Base-by-base conservation (phyloP, 805 yeast genomes). In the Sungouiella thailandica region DNA sequence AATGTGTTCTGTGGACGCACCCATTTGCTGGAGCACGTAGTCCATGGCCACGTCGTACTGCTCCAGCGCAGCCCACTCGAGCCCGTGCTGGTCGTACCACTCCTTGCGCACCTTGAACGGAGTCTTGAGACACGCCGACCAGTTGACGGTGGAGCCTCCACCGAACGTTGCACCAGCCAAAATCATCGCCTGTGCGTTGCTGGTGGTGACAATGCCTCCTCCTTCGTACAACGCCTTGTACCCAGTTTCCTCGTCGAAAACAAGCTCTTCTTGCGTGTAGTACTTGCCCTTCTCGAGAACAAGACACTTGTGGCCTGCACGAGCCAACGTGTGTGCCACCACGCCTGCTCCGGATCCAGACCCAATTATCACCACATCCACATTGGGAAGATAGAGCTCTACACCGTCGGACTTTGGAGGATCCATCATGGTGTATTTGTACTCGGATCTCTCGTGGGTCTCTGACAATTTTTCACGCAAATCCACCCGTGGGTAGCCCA, bases 121-220 rank as follows among this genome's bases (percentile, higher is more conserved):
- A 0, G 79, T 70, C 25, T 58, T 62, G 35, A 75, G 45, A 37
- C 71, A 60, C 12, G 79, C 78, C 9, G 72, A 65, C 80, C 80
- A 75, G 53, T 75, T 75, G 27, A 75, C 68, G 10, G 79, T 72
- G 5, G 75, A 59, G 5, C 80, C 80, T 10, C 80, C 80, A 5
- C 80, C 80, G 35, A 75, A 68, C 1, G 74, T 71, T 2, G 76
- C 43, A 5, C 79, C 80, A 1, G 79, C 76, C 28, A 73, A 47
- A 3, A 71, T 40, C 8, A 57, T 36, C 10, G 63, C 31, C 28
- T 62, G 61, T 28, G 58, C 60, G 40, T 62, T 65, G 6, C 25
- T 33, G 7, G 69, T 43, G n/a, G 60, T 32, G 3, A 72, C 5
- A 2, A 48, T 31, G 2, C 76, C 78, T 1, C 52, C 49, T 7